Percentiles rank a stretch among this genome's conserved stretches.
phyloP scores from a whole-genome alignment of 495 filamentous ascomycete genomes.

The Aspergillus heteromorphus region DNA sequence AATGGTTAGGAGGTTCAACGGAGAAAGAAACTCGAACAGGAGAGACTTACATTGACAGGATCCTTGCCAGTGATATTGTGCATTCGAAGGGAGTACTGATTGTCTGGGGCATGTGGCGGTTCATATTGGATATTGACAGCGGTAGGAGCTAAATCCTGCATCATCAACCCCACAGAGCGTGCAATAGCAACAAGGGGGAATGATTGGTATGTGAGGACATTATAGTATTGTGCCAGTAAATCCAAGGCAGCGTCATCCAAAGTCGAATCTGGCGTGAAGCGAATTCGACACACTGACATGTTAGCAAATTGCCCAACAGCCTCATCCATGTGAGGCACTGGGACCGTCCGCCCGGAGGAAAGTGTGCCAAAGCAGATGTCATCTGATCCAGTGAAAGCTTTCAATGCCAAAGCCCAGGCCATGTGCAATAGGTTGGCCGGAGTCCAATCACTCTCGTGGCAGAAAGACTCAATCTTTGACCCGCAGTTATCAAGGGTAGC shows the following conservation, averaged over 20 bases:
- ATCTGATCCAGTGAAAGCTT: slow-evolving; percentile 34
- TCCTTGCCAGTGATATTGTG: background rate
- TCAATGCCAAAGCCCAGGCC: slow-evolving; percentile 39
- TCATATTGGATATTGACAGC: slow-evolving; percentile 6
- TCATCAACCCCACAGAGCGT: slow-evolving; percentile 10
- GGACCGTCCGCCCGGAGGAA: slow-evolving; percentile 22
- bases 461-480: slow-evolving; percentile 24
- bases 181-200: slow-evolving; percentile 35
- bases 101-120: background rate
- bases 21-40: background rate
- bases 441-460: slow-evolving; percentile 26
- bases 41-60: background rate
- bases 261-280: slow-evolving; percentile 12
- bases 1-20: background rate
- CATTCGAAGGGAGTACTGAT: background rate
- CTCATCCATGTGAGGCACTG: slow-evolving; percentile 22
- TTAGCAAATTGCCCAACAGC: slow-evolving; percentile 33
- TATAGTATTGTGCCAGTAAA: slow-evolving; percentile 29
- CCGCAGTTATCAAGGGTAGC: slow-evolving; percentile 10
- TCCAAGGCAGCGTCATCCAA: slow-evolving; percentile 19
- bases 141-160: slow-evolving; percentile 3
- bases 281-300: slow-evolving; percentile 32
- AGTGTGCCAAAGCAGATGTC: slow-evolving; percentile 40
- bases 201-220: slow-evolving; percentile 28
- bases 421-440: slow-evolving; percentile 25